Evolutionary conservation across 1,284 basidiomycete species (phyloP), one percentile per base, ranked within the genome.

Genomic region (Cystobasidium slooffiae): DNA sequence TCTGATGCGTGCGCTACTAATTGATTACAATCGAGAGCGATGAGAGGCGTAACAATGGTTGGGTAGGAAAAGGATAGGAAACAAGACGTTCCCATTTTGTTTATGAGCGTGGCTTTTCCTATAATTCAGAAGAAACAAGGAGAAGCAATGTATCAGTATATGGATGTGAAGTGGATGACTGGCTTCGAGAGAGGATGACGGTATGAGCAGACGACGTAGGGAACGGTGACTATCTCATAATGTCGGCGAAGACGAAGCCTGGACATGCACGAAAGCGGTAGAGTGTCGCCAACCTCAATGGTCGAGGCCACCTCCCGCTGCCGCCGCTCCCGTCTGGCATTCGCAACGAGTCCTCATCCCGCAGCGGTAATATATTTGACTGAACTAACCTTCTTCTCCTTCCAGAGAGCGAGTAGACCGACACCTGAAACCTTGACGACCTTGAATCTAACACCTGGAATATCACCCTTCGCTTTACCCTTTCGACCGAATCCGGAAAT

Each of bases 401-500:
- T 95, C 94, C 94, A 97, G 81, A 78, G 76, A 20, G 78, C 78
- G 52, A 80, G 89, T 77, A 99, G 89, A 88, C 96, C 96, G 80
- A 99, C 97, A 85, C 97, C 97, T 72, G 97, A 97, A 66, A 98
- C 96, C 88, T 99, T 99, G 82, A 99, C 97, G 81, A 98, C 90
- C 87, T 99, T 99, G 92, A 98, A 99, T 80, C 97, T 93, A 79
- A 99, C 93, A 85, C 85, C 85, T 78, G 86, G 86, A 78, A 87
- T 86, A 90, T 96, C 93, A 90, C 94, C 94, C 88, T 95, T 95
- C 78, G 94, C 97, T 88, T 99, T 99, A 81, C 97, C 97, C 82
- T 94, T 90, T 84, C 96, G 93, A 90, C 97, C 97, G 89, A 99
- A 99, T 86, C 97, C 97, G 78, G 94, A 97, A 85, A 99, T 98